Evolutionary conservation across 2,329 filamentous ascomycete genomes (phyloP), one percentile per base, ranked within the genome.

Genomic region (Colletotrichum phormii): DNA sequence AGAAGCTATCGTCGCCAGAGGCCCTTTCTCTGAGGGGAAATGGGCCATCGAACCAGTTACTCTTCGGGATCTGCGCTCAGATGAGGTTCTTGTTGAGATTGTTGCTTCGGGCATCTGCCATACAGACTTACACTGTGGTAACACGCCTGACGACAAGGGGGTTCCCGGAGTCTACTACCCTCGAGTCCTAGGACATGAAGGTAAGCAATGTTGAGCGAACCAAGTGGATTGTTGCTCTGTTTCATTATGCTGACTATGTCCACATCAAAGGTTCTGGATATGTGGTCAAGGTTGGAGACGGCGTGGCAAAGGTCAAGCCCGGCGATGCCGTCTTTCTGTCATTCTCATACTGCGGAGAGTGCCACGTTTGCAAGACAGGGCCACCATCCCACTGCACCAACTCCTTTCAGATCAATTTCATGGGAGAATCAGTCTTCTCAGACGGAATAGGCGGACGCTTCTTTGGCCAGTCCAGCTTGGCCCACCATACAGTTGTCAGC

Each of bases 21-120:
- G 80, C 0, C 79, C 80, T 0, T 78, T 81, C 35, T 79, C 78
- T 11, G 75, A 80, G 26, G 78, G 78, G 0, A 80, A 79, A 75
- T 81, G 80, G 80, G 76, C 77, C 2, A 75, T 81, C 7, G 79
- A 81, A 33, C 73, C 76, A 0, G 79, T 82, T 0, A 76, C 74
- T 1, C 76, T 81, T 13, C 77, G 79, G 12, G 76, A 73, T n/a
- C 66, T 73, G 24, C 66, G 66, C 26, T 31, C 51, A 26, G 84
- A 87, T 35, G 88, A 90, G 77, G 78, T 89, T 2, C 79, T 89
- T 2, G 84, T 90, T 4, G 85, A 88, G 54, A 86, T 90, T 71
- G 81, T 89, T 1, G 87, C 88, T 0, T 85, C 85, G 0, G 88
- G 88, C 0, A 84, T 90, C 62, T 90, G 88, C 73, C 88, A 90